Evolutionary conservation across 768 basidiomycete species (phyloP).

Genomic region (Xerocomellus amylosporus): DNA sequence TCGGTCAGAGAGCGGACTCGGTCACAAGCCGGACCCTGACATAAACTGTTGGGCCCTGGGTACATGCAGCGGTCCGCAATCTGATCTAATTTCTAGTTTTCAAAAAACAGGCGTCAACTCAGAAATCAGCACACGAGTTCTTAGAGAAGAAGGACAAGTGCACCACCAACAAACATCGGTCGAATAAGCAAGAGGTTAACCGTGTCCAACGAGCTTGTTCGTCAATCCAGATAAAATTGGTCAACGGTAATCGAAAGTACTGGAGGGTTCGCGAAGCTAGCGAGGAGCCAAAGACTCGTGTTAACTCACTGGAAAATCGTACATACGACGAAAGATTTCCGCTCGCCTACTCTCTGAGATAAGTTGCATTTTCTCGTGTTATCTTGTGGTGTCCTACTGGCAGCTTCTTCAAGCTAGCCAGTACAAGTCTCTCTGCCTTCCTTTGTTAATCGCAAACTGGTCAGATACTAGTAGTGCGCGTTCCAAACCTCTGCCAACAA

Average conservation of each 20-base stretch:
- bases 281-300: no score
- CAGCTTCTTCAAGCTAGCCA: no score
- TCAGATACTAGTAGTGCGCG: no score
- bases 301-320: no score
- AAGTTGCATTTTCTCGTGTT: background rate
- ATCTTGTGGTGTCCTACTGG: background rate
- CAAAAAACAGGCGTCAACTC: no score
- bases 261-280: background rate
- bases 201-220: no score
- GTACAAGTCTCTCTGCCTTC: no score
- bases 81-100: background rate
- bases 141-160: background rate
- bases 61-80: background rate
- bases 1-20: background rate
- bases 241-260: background rate
- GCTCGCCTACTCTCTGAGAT: background rate
- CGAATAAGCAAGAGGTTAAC: no score
- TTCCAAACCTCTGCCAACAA: no score
- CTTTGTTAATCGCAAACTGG: no score
- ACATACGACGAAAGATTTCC: background rate
- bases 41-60: background rate
- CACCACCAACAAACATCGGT: background rate
- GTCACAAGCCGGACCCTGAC: background rate
- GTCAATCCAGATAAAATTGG: background rate
- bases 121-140: background rate